Percentiles rank a stretch among this genome's conserved stretches.
Conservation (phyloP, 2,329 filamentous ascomycete species). For the Eutypa lata region DNA sequence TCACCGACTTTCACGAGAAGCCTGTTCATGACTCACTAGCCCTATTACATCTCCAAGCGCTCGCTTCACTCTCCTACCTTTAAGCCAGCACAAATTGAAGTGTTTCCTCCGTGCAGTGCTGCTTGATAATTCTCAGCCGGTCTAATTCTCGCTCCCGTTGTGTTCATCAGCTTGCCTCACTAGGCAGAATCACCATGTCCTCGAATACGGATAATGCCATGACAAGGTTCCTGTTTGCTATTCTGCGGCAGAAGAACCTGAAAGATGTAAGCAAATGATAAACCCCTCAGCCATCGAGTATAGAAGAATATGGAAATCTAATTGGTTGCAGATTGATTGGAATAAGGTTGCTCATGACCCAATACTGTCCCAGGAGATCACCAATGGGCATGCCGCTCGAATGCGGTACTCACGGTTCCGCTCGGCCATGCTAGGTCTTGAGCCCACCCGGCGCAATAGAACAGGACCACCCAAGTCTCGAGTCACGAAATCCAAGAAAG, state of each 20-base stretch:
- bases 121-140: constrained; percentile 19
- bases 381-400: constrained; percentile 58
- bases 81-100: constrained; percentile 13
- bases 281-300: not conserved
- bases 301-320: constrained; percentile 8
- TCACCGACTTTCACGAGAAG: constrained; percentile 38
- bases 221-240: constrained; percentile 57
- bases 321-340: constrained; percentile 53
- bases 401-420: constrained; percentile 58
- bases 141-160: constrained; percentile 4
- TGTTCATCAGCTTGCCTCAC: constrained; percentile 5
- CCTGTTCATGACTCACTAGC: constrained; percentile 36
- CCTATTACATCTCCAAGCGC: constrained; percentile 26
- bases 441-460: constrained; percentile 46
- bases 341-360: constrained; percentile 53
- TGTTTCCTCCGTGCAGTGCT: constrained; percentile 26
- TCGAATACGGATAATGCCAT: constrained; percentile 55
- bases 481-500: constrained; percentile 46
- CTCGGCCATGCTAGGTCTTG: constrained; percentile 42
- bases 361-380: constrained; percentile 50
- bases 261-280: constrained; percentile 50
- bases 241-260: constrained; percentile 57
- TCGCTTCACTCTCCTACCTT: constrained; percentile 22
- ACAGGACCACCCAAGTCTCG: constrained; percentile 35
- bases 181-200: constrained; percentile 40